Base-by-base conservation (phyloP, 768 basidiomycete species). In the Boletus pseudo-olivaceus region DNA sequence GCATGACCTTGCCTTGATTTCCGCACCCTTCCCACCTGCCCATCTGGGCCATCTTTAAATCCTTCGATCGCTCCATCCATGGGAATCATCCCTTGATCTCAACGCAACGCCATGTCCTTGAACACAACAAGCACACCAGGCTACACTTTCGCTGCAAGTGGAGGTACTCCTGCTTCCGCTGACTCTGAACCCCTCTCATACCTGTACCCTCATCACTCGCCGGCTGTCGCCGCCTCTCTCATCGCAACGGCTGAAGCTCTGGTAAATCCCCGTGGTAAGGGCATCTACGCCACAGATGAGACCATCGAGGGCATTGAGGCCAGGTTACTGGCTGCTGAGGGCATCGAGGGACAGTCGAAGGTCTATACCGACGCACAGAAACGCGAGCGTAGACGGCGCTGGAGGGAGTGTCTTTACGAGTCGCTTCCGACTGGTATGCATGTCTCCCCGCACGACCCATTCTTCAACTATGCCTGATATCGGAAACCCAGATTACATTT, bases 261-360 rank as follows among this genome's bases (percentile, higher is more conserved):
- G 26, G 79, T 82, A 4, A 67, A 76, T 59, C 75, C 77, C 27
- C 73, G 72, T 17, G 79, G 78, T 32, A 79, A 75, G 64, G 80
- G 79, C 5, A 76, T 81, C 30, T 81, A 81, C 49, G 80, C 80
- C 11, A 81, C 80, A 9, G 80, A 82, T 56, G 79, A 82, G 57
- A 70, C 76, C 17, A 74, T 77, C n/a, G 72, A 75, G 64, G 80
- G 79, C 5, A 76, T 79, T 39, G 72, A 71, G 33, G 70, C 66
- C 3, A 67, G 74, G 26, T 62, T 81, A 8, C 61, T 69, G n/a
- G 68, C 71, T 47, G 75, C 74, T 2, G 63, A 65, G 34, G 71
- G 66, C n/a, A 46, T 46, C 26, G 41, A 57, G 7, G 56, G 67
- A 32, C 48, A 59, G 40, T 55, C 62, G 32, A 65, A 67, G 49